These are phyloP conservation scores for Entomortierella beljakovae DNA, from an alignment of 192 early-diverging fungal genomes.

Conservation along the genomic window DNA sequence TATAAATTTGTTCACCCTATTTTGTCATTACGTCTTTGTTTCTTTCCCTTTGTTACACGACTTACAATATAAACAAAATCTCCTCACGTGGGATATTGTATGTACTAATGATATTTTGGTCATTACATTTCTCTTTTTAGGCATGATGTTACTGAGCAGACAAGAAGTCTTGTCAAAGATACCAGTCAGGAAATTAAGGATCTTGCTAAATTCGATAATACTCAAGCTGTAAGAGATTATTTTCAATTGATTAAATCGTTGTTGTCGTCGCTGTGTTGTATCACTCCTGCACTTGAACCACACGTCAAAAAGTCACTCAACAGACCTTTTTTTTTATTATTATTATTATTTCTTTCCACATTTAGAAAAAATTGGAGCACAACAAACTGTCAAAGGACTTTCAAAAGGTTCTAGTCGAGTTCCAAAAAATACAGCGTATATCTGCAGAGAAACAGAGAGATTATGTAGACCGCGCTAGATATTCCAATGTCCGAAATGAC, in stretches of 20 bases:
- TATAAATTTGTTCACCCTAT: too few relatives aligned
- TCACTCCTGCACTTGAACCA: neutral
- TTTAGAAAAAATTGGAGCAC: conserved; percentile 85
- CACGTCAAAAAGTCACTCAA: neutral
- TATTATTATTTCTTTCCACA: neutral
- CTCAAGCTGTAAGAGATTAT: conserved; percentile 28
- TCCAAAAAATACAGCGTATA: conserved; percentile 85
- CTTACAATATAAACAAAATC: neutral
- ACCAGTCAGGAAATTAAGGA: conserved; percentile 83
- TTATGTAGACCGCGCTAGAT: conserved; percentile 81
- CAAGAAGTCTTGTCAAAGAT: conserved; percentile 82
- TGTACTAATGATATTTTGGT: neutral
- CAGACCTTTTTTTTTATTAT: neutral
- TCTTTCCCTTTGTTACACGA: neutral
- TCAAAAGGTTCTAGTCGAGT: conserved; percentile 89
- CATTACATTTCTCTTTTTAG: conserved; percentile 39
- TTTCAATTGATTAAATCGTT: neutral
- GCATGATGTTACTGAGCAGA: conserved; percentile 83
- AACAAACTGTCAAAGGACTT: conserved; percentile 97
- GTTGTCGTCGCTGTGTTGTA: too few relatives aligned
- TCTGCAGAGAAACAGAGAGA: conserved; percentile 88
- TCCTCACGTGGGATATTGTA: too few relatives aligned
- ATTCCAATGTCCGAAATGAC: conserved; percentile 57
- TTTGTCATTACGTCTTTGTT: too few relatives aligned
- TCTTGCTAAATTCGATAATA: conserved; percentile 70